phyloP scores from a whole-genome alignment of 139 green algal genomes.

The Ettlia oleoabundans region DNA sequence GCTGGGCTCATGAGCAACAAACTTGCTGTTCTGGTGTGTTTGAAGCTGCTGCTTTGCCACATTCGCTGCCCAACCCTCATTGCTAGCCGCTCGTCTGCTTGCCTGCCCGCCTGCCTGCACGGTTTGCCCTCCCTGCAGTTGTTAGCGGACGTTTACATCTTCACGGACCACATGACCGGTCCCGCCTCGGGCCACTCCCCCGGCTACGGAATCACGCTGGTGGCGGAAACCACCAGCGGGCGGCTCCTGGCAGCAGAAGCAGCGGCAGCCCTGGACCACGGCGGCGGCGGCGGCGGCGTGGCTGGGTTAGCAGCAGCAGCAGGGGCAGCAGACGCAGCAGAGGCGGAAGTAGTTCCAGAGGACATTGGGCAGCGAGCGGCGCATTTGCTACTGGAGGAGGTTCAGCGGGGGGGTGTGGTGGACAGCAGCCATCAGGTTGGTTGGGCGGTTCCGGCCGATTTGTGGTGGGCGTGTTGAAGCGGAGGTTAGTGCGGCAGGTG shows the following conservation, averaged over 20 bases:
- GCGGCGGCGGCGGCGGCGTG: not conserved
- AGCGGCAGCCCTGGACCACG: conserved; percentile 6
- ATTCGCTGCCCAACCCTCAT: too few species aligned
- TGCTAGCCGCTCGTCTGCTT: not conserved
- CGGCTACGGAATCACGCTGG: conserved; percentile 93
- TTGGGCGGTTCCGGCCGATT: not conserved
- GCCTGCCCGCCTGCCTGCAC: too few species aligned
- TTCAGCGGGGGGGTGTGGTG: conserved; percentile 87
- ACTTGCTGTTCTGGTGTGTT: too few species aligned
- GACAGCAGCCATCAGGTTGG: conserved; percentile 77
- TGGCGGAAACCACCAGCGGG: conserved; percentile 95
- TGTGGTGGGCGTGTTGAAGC: not conserved
- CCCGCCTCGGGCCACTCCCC: conserved; percentile 75
- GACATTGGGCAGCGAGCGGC: conserved; percentile 85
- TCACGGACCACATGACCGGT: conserved; percentile 94
- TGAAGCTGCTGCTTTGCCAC: too few species aligned
- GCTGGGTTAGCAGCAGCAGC: not conserved
- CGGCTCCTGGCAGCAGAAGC: conserved; percentile 84
- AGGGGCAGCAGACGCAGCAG: conserved; percentile 1
- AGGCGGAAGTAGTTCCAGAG: conserved; percentile 76
- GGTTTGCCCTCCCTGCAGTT: conserved; percentile 53
- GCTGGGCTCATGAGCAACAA: too few species aligned
- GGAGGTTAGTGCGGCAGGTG: not conserved
- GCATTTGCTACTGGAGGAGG: conserved; percentile 86
- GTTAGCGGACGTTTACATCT: conserved; percentile 98